Percentiles rank a stretch among this genome's conserved stretches.
These are phyloP conservation scores for Beauveria scarabaeidicola DNA, from an alignment of 2,329 filamentous ascomycete species.

Conservation along the genomic window DNA sequence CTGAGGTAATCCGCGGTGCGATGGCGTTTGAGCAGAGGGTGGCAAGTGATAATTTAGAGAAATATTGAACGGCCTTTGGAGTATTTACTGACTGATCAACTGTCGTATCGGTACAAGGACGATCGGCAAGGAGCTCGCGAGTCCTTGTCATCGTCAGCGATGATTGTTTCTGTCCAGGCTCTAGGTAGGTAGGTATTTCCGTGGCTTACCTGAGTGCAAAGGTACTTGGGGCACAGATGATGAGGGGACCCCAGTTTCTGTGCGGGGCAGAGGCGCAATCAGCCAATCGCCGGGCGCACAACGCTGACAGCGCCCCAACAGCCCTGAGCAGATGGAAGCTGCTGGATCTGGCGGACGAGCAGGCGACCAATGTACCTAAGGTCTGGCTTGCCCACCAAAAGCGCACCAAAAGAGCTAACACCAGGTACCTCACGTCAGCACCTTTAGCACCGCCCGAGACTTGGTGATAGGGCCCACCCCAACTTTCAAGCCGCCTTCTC, in stretches of 20 bases:
- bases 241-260: conserved; percentile 7
- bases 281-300: background rate
- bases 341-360: conserved; percentile 1
- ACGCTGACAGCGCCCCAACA: conserved; percentile 6
- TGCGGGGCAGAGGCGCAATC: background rate
- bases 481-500: conserved; percentile 9
- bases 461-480: conserved; percentile 7
- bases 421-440: background rate
- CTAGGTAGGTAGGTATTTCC: background rate
- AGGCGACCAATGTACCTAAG: background rate
- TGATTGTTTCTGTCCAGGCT: background rate
- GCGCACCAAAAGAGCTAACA: background rate
- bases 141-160: background rate
- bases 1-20: conserved; percentile 2
- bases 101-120: background rate
- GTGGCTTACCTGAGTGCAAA: background rate
- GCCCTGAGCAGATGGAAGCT: conserved; percentile 10
- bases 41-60: background rate
- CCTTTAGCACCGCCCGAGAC: background rate
- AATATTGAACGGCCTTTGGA: background rate
- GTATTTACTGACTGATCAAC: no score
- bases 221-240: background rate
- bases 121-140: background rate
- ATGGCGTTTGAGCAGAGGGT: background rate
- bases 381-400: background rate